These are phyloP conservation scores for Pseudozyma pruni DNA, from an alignment of 1,284 basidiomycete genomes.

Conservation along the genomic window DNA sequence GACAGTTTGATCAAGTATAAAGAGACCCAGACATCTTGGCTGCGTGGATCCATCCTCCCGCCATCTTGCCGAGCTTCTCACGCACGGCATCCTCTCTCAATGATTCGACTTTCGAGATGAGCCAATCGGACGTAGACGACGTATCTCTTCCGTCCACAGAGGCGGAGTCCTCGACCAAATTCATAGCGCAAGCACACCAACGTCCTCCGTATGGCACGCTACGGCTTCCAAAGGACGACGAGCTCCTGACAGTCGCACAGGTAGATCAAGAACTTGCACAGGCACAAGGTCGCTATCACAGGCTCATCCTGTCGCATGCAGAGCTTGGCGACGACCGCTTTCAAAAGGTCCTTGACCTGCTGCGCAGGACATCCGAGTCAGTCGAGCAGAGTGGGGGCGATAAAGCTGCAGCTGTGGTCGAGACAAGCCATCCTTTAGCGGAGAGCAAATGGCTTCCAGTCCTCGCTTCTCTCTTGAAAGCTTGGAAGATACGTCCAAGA, in stretches of 20 bases:
- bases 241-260: slow-evolving; percentile 3
- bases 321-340: slow-evolving; percentile 15
- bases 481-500: not conserved
- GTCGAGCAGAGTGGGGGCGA: not conserved
- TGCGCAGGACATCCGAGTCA: not conserved
- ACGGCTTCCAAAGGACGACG: slow-evolving; percentile 8
- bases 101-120: slow-evolving; percentile 1
- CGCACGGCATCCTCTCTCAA: too few species aligned
- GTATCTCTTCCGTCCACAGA: slow-evolving; percentile 19
- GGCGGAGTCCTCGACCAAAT: not conserved
- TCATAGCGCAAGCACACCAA: not conserved
- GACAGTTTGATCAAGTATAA: not conserved
- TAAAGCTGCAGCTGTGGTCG: not conserved
- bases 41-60: too few species aligned
- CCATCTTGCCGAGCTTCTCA: too few species aligned
- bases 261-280: not conserved
- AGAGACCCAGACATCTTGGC: too few species aligned
- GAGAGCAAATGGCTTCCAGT: not conserved
- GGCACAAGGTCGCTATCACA: slow-evolving; percentile 17
- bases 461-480: not conserved
- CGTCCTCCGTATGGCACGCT: slow-evolving; percentile 23
- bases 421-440: not conserved
- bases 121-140: slow-evolving; percentile 14
- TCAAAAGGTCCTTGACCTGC: slow-evolving; percentile 4
- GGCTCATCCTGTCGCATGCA: slow-evolving; percentile 7